These are phyloP conservation scores for Albugo candida DNA, from an alignment of 352 stramenopile species.

Conservation along the genomic window DNA sequence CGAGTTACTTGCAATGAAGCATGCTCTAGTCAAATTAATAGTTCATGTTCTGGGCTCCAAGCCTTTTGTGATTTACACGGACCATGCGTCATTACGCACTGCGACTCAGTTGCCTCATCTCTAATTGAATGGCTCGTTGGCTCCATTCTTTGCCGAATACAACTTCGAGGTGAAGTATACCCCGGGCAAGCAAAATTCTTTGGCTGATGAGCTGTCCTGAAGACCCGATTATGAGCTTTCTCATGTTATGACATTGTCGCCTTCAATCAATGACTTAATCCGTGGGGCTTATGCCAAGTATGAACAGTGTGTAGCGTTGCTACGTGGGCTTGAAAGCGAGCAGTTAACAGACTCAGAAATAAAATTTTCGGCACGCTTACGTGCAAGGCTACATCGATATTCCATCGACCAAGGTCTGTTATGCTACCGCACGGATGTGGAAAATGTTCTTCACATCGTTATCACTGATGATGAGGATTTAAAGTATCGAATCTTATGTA, in stretches of 20 bases:
- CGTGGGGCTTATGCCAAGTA: neutral
- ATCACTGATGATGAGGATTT: neutral
- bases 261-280: neutral
- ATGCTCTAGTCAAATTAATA: neutral
- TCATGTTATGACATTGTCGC: neutral
- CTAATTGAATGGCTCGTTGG: constrained; percentile 11
- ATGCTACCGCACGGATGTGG: too few species aligned
- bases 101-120: neutral
- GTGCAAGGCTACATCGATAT: too few species aligned
- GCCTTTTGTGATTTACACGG: constrained; percentile 1
- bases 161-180: constrained; percentile 14
- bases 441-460: too few species aligned
- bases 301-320: neutral
- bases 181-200: constrained; percentile 6
- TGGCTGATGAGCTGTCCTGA: constrained; percentile 10
- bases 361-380: neutral
- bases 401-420: too few species aligned
- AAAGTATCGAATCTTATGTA: neutral
- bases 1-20: constrained; percentile 1
- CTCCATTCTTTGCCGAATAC: constrained; percentile 14
- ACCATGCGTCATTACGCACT: neutral
- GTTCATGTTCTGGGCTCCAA: neutral
- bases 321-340: neutral
- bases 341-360: neutral
- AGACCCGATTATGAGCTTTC: constrained; percentile 1